Conservation (phyloP, 257 asterid species). For the Solanum pinnatisectum region DNA sequence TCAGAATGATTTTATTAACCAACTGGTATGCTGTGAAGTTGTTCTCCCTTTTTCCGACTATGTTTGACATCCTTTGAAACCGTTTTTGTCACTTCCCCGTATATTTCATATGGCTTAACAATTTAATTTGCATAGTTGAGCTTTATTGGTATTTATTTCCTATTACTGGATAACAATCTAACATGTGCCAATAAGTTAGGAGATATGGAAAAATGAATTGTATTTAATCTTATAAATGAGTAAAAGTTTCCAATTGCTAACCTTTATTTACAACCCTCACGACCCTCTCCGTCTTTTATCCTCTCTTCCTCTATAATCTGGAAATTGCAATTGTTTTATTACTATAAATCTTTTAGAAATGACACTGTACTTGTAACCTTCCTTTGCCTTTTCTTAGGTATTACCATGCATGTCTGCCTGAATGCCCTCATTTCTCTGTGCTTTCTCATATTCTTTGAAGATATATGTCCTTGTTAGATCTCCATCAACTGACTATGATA, state of each 20-base stretch:
- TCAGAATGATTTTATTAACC: constrained; percentile 86
- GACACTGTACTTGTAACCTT: neutral
- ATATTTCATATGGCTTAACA: neutral
- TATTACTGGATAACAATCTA: neutral
- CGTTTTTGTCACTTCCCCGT: neutral
- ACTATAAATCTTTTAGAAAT: neutral
- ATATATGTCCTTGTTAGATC: neutral
- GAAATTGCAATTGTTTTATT: neutral
- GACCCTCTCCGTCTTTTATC: neutral
- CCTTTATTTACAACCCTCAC: neutral
- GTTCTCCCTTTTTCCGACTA: neutral
- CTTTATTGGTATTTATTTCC: neutral
- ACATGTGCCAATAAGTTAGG: neutral
- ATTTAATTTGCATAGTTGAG: neutral
- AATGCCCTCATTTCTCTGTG: neutral
- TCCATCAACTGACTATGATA: neutral
- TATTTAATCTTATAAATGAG: neutral
- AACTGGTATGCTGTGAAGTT: constrained; percentile 50
- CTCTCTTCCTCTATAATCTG: neutral
- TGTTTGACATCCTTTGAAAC: neutral
- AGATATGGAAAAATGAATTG: neutral
- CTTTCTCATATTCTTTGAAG: neutral
- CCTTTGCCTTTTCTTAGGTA: neutral
- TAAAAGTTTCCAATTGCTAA: neutral
- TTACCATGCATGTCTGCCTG: neutral